Evolutionary conservation across 345 rosid genomes (phyloP), one percentile per base, ranked within the genome.

Genomic region (Clausena lansium): DNA sequence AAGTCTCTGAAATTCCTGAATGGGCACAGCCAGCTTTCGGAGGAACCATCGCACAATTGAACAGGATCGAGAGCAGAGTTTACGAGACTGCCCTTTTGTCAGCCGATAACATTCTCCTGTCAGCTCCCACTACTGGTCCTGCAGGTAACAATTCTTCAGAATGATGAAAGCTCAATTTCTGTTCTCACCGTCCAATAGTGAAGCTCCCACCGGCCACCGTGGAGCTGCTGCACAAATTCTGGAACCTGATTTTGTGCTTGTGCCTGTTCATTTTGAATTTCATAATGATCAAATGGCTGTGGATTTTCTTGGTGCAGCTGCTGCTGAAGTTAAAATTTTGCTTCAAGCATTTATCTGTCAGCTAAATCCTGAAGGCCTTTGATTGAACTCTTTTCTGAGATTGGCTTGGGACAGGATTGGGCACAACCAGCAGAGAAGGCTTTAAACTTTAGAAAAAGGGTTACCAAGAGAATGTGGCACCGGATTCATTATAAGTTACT

Each of bases 11-110:
- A 24, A 86, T 92, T 92, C 99, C 98, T 24, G 88, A 81, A 35
- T 95, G 97, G 97, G 98, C 97, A 30, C 98, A 91, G 20, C 90
- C 93, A 9, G 98, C 99, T 55, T 94, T 95, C 79, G 86, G 88
- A 64, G 97, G 94, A 78, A 94, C 94, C 97, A 88, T 4, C 38
- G 5, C 87, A 67, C 92, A 89, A 81, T 76, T 95, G 89, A 95
- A 95, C 84, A 91, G 97, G 81, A 93, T 95, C 30, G 97, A 95
- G 83, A 93, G 97, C 85, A 91, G 82, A 85, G 97, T 94, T 47
- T 94, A 90, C 59, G 88, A 94, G 38, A 90, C 97, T 78, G 99
- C 99, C 2, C 86, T 92, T 27, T 88, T 88, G 75, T 66, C 84
- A 73, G 91, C 97, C 20, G 97, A 95, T 36, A 94, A 95, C 73